These are phyloP conservation scores for Casuarina glauca DNA, from an alignment of 306 rosid genomes.

Conservation along the genomic window DNA sequence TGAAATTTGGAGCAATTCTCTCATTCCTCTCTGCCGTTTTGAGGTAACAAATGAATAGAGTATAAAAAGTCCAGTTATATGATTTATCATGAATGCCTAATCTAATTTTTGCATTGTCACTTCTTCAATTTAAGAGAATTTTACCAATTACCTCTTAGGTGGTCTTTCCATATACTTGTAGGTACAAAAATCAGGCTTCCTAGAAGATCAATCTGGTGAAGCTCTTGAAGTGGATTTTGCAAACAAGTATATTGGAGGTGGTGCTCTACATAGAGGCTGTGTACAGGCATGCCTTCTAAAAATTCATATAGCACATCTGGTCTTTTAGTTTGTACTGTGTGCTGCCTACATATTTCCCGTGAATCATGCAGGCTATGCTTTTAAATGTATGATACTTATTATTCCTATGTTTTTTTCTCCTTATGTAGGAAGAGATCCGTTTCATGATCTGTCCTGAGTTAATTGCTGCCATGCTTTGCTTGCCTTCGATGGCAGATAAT, in stretches of 20 bases:
- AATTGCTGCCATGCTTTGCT: constrained; percentile 84
- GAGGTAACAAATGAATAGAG: constrained; percentile 48
- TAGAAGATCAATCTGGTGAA: constrained; percentile 74
- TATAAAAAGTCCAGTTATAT: constrained; percentile 1
- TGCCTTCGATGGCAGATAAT: constrained; percentile 85
- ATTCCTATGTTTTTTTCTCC: constrained; percentile 27
- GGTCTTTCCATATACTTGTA: constrained; percentile 33
- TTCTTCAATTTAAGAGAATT: constrained; percentile 11
- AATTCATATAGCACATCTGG: background rate
- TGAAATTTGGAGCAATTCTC: constrained; percentile 70
- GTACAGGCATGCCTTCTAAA: constrained; percentile 66
- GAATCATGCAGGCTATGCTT: constrained; percentile 22
- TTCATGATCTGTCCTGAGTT: constrained; percentile 90
- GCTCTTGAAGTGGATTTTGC: constrained; percentile 97
- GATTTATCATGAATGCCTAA: background rate
- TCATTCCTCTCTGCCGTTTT: constrained; percentile 64
- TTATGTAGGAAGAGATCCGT: constrained; percentile 87
- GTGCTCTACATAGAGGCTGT: constrained; percentile 82
- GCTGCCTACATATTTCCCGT: constrained; percentile 4
- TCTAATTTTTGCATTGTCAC: background rate
- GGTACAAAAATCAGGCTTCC: constrained; percentile 67
- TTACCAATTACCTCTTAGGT: constrained; percentile 1
- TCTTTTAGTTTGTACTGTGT: constrained; percentile 15
- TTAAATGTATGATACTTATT: constrained; percentile 1
- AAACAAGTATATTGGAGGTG: constrained; percentile 85